phyloP scores from a whole-genome alignment of 2,329 filamentous ascomycete species.

The Colletotrichum magnum region DNA sequence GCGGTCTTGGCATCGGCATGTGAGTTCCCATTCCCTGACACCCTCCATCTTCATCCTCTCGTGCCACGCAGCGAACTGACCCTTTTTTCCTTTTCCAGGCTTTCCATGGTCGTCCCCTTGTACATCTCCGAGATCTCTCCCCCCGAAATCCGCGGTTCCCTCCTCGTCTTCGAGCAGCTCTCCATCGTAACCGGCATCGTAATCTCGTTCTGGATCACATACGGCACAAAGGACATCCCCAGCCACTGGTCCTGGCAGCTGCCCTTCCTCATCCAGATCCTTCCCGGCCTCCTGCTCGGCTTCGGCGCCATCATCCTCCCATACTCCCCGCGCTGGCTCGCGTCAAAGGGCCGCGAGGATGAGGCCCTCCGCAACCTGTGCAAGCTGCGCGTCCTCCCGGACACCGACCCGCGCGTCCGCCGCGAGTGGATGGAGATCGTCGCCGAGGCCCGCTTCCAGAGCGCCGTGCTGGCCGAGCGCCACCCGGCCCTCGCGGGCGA shows the following conservation, averaged over 20 bases:
- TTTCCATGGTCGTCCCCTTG: conserved; percentile 63
- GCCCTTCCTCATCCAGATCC: conserved; percentile 50
- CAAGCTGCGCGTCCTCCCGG: conserved; percentile 40
- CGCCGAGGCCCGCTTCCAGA: conserved; percentile 39
- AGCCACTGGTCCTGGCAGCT: conserved; percentile 46
- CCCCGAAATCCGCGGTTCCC: conserved; percentile 52
- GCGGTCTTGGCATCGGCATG: conserved; percentile 62
- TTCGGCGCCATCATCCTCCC: conserved; percentile 45
- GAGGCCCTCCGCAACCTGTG: conserved; percentile 45
- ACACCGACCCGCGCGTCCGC: conserved; percentile 41
- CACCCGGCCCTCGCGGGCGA: conserved; percentile 52
- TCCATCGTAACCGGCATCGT: conserved; percentile 51
- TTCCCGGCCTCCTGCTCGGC: conserved; percentile 44
- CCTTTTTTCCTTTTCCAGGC: conserved; percentile 5
- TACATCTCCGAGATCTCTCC: conserved; percentile 60
- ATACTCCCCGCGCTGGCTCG: conserved; percentile 46
- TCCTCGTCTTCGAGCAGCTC: conserved; percentile 50
- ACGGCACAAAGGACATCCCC: conserved; percentile 43
- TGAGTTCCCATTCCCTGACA: background rate
- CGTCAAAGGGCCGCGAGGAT: conserved; percentile 53
- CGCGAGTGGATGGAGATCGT: conserved; percentile 42
- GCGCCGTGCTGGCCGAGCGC: conserved; percentile 46
- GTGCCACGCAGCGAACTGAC: background rate
- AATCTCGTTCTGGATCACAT: conserved; percentile 47
- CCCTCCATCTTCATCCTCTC: too few relatives aligned